Evolutionary conservation across 805 yeast species (phyloP), one percentile per base, ranked within the genome.

Genomic region (Wickerhamomyces tratensis): DNA sequence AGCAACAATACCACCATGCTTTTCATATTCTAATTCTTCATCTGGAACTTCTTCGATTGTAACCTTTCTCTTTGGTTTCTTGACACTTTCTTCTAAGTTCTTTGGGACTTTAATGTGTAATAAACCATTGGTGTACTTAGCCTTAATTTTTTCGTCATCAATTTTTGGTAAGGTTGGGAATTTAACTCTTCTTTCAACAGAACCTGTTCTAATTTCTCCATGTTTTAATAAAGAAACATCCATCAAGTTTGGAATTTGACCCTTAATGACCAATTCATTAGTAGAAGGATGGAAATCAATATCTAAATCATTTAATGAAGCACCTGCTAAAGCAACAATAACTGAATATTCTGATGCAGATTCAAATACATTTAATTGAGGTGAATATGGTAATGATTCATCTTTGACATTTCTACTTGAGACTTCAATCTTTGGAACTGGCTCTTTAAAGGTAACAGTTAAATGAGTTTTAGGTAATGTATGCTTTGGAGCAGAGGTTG

Each of bases 261-360:
- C 84, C 45, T 70, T 72, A 34, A 78, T 61, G 14, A 72, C 63
- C 45, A 78, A 49, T 46, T 76, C 80, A 49, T 71, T 70, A 11
- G 74, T 66, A 2, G 78, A 64, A 34, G 82, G 79, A 50, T 78
- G 83, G 58, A 67, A 77, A 50, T 78, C 79, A 36, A 78, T 68
- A 40, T 71, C 72, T 47, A 78, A 69, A 14, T 72, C 67, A 36
- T 69, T 67, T 25, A 74, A 69, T 31, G 67, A 63, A 3, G 79
- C 79, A 39, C 84, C 84, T n/a, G 84, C 77, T 26, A 78, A 54
- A 5, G 81, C 72, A 11, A 77, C 54, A 1, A 71, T 72, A 11
- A 76, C 68, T 13, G 66, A 53, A 47, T 76, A 78, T 14, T 62
- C 58, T 14, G 64, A 64, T 1, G 65, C 64, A 40, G 65, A 61